Evolutionary conservation across 768 basidiomycete species (phyloP), one percentile per base, ranked within the genome.

Genomic region (Postia placenta): DNA sequence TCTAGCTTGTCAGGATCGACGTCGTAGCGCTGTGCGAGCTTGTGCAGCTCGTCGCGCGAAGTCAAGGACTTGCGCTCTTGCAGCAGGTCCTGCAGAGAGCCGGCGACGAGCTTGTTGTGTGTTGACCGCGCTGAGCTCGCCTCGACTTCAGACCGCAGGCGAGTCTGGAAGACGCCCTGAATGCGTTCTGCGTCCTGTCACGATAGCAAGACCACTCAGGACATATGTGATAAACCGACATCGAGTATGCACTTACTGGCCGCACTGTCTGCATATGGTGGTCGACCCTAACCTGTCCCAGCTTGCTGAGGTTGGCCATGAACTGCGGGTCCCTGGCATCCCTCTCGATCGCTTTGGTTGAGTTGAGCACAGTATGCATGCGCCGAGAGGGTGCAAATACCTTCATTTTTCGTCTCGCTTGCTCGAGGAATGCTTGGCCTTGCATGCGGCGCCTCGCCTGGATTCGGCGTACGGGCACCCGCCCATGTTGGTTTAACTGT

Each of bases 261-360:
- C 64, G 73, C 45, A 78, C 56, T 5, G 71, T 63, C 49, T 72
- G 69, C 74, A 76, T 77, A 60, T 74, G 76, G 56, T 85, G 82
- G 57, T 87, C 79, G 11, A 91, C 86, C 26, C 68, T 71, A 20
- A 90, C 88, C 11, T 77, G 80, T 1, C 87, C 87, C 1, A 92
- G 68, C 30, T 64, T 69, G 55, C 55, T 76, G 43, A 92, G 65
- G 55, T 85, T 88, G 28, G 76, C 71, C 56, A 86, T 62, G 44
- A 91, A 77, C 23, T 88, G 77, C 1, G 85, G 85, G 58, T 92
- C 87, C 47, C 69, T 71, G n/a, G 79, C 74, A 56, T 92, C 87
- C 46, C 60, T 66, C 47, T 79, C 71, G 56, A 87, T 80, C 6
- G 69, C 86, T 87, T 55, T 38, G 37, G 38, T 15, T 28, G 25